Percentiles rank a stretch among this genome's conserved stretches.
Conservation (phyloP, 176 grass and related monocot genomes). For the Carex myosuroides region DNA sequence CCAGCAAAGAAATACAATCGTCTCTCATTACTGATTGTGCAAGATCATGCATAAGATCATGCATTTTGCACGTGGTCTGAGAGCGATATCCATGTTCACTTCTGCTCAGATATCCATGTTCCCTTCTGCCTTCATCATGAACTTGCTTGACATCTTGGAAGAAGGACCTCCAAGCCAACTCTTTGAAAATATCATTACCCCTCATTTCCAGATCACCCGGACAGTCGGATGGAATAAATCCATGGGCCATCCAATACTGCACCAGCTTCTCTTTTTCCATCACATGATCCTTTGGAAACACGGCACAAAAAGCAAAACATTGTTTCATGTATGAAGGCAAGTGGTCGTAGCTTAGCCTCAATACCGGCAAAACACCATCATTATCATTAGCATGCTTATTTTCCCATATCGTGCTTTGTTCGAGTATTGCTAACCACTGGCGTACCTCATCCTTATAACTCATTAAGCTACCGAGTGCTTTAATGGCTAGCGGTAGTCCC, state of each 20-base stretch:
- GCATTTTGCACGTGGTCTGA: background rate
- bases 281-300: background rate
- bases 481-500: no score
- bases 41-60: slow-evolving; percentile 24
- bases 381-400: no score
- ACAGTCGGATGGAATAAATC: background rate
- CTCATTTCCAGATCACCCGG: background rate
- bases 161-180: slow-evolving; percentile 11
- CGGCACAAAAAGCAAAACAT: slow-evolving; percentile 7
- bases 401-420: no score
- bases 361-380: background rate
- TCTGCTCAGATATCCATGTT: no score
- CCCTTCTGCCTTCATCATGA: background rate
- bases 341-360: background rate
- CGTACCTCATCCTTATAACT: no score
- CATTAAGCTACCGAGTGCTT: no score
- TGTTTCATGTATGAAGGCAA: slow-evolving; percentile 10
- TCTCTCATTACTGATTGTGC: background rate
- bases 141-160: slow-evolving; percentile 14
- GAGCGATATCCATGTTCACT: background rate
- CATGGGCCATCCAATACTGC: slow-evolving; percentile 11
- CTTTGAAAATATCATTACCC: background rate
- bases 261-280: background rate
- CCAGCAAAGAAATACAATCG: background rate
- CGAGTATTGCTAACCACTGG: no score